A percentile compares a stretch with the other conserved stretches of the same genome.
Conservation (phyloP, 108 stramenopile genomes). For the Stephanodiscus minutulus region DNA sequence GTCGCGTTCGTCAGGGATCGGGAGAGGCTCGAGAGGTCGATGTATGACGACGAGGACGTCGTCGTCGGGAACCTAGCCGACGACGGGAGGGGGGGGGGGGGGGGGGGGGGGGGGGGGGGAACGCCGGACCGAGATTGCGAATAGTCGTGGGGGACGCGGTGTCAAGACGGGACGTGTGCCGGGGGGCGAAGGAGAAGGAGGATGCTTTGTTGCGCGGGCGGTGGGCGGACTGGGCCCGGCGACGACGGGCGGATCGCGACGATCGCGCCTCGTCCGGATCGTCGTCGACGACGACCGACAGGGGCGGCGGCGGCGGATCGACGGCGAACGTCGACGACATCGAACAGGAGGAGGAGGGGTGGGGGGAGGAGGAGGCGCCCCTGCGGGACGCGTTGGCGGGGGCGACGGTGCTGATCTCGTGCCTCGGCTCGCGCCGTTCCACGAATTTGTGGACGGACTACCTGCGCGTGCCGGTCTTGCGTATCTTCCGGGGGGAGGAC, state of each 20-base stretch:
- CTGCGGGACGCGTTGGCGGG: constrained; percentile 57
- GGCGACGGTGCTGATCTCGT: constrained; percentile 66
- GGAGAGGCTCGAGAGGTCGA: constrained; percentile 53
- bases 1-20: constrained; percentile 66
- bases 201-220: background rate
- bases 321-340: constrained; percentile 48
- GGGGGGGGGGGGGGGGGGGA: constrained; percentile 3
- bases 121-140: constrained; percentile 52
- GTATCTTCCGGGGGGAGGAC: constrained; percentile 52
- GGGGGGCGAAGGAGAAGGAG: background rate
- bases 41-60: constrained; percentile 58
- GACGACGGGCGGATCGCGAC: constrained; percentile 7
- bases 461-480: constrained; percentile 50
- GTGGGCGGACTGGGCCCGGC: background rate
- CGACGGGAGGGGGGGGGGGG: background rate
- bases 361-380: constrained; percentile 49
- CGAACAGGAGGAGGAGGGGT: constrained; percentile 31
- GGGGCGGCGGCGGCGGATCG: background rate
- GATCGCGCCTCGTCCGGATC: background rate
- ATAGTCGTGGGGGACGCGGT: constrained; percentile 68
- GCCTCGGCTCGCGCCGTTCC: constrained; percentile 59
- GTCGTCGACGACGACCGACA: background rate
- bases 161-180: constrained; percentile 31
- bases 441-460: constrained; percentile 73
- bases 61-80: constrained; percentile 15